Evolutionary conservation across 2,329 filamentous ascomycete species (phyloP).

Genomic region (Diaporthe eres): DNA sequence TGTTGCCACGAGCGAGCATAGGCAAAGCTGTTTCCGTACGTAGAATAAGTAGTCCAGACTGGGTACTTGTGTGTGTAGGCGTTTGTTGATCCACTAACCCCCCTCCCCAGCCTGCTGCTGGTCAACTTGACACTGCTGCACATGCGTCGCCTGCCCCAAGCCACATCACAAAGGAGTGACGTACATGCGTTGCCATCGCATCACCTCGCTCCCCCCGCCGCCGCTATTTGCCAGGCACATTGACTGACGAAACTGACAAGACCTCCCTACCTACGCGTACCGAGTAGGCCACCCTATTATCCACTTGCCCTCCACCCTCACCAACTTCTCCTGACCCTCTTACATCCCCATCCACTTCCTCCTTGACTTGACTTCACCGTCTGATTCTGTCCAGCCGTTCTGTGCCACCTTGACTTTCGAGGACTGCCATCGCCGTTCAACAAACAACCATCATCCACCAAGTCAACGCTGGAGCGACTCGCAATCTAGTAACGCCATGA

Average conservation of each 20-base stretch:
- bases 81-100: constrained; percentile 10
- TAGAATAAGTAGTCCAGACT: not conserved
- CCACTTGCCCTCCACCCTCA: not conserved
- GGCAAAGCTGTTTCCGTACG: not conserved
- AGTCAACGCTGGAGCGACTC: not conserved
- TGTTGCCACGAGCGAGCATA: not conserved
- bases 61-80: not conserved
- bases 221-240: constrained; percentile 1
- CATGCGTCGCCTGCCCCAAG: constrained; percentile 17
- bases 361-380: not conserved
- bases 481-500: constrained; percentile 74
- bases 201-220: not conserved
- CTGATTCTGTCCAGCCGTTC: not conserved
- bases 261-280: not conserved
- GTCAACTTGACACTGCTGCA: constrained; percentile 6
- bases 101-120: not conserved
- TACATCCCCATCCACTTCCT: constrained; percentile 10
- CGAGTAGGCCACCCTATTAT: not conserved
- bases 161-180: constrained; percentile 38
- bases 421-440: not conserved
- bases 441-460: not conserved
- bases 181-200: constrained; percentile 34
- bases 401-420: not conserved
- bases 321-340: not conserved
- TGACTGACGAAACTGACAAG: constrained; percentile 4